Evolutionary conservation across 805 yeast genomes (phyloP).

Genomic region (Huiozyma naganishii): DNA sequence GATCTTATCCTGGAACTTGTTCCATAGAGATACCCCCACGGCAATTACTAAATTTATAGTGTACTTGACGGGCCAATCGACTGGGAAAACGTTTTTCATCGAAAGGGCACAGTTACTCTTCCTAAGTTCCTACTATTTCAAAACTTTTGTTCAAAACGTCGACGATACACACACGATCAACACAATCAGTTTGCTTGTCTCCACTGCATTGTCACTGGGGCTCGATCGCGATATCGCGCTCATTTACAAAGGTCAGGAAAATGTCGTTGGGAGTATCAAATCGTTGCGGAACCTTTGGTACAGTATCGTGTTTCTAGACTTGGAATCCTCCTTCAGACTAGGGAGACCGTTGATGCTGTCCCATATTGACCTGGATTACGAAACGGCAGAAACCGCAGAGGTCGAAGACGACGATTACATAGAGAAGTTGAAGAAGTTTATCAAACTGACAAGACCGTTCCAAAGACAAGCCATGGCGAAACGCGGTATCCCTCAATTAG

Average conservation of each 20-base stretch:
- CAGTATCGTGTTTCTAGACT: conserved; percentile 19
- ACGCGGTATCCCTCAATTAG: conserved; percentile 8
- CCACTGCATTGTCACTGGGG: conserved; percentile 16
- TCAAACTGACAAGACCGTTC: conserved; percentile 14
- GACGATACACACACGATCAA: conserved; percentile 17
- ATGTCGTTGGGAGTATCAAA: conserved; percentile 12
- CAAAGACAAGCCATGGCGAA: conserved; percentile 4
- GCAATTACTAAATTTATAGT: conserved; percentile 13
- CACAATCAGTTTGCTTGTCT: conserved; percentile 8
- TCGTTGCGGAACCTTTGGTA: conserved; percentile 20
- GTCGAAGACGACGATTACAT: not conserved
- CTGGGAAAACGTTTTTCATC: conserved; percentile 19
- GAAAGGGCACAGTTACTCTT: conserved; percentile 23
- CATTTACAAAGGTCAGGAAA: conserved; percentile 9
- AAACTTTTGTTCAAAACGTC: conserved; percentile 9
- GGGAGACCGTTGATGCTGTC: conserved; percentile 15
- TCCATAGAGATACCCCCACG: conserved; percentile 9
- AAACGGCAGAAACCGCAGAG: conserved; percentile 1
- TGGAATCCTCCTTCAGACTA: conserved; percentile 13
- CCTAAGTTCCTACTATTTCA: conserved; percentile 7
- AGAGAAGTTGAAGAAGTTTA: conserved; percentile 9
- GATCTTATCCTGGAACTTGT: conserved; percentile 13
- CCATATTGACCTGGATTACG: conserved; percentile 4
- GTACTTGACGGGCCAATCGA: conserved; percentile 18
- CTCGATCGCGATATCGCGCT: conserved; percentile 14